Evolutionary conservation across 225 moss, liverwort and hornwort species (phyloP), one percentile per base, ranked within the genome.

Genomic region (Thuidium tamariscinum): DNA sequence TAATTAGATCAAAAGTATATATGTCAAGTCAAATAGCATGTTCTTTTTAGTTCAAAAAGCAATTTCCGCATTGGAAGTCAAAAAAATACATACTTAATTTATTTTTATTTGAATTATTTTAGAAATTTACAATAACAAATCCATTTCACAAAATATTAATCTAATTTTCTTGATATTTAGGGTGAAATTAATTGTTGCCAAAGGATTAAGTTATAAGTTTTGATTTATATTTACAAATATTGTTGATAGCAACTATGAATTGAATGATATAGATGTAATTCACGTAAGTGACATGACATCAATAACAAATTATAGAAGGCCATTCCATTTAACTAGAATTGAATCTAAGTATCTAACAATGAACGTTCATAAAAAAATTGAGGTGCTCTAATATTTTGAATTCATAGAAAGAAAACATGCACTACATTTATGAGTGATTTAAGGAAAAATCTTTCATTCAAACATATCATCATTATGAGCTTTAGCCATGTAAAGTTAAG

Each of bases 341-440:
- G 0, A 73, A 48, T 0, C 7, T 11, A 71, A 29, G 27, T 71
- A 46, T 44, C 10, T 17, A 44, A 2, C 2, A 71, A 2, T 71
- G 29, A 71, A 29, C 29, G 46, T 46, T 30, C 2, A 11, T 4
- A 1, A 48, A 26, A 30, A 30, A 30, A 4, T 19, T 73, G 48
- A 48, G 1, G 71, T 16, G 3, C 0, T 0, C 6, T 6, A 69
- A 23, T 7, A 39, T 69, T 41, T 2, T 1, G 8, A 2, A 69
- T 25, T 41, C 1, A 15, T 0, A 26, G 25, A 25, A 14, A 12
- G 12, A 49, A 49, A 49, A 49, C 39, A 7, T 70, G 5, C 5
- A 8, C 9, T 26, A 41, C 4, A 71, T 44, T 44, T 16, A 10
- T 44, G 5, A 71, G 6, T 0, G 0, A 73, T 30, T 30, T 1